Percentiles rank a stretch among this genome's conserved stretches.
Evolutionary conservation across 2,329 filamentous ascomycete genomes (phyloP).

Genomic region (Celoporthe dispersa): DNA sequence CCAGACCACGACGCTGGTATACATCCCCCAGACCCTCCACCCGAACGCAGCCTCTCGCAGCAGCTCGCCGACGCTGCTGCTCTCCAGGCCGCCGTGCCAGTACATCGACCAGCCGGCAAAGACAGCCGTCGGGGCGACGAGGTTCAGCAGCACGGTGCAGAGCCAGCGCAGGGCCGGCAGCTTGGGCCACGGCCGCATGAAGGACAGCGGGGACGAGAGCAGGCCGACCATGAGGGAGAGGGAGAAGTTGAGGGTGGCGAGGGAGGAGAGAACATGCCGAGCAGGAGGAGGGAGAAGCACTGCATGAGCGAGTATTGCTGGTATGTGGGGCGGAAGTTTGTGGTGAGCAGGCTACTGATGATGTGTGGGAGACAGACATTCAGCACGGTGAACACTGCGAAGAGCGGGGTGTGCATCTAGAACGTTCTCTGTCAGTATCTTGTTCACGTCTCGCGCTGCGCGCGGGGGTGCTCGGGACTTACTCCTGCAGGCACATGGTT

Average conservation of each 20-base stretch:
- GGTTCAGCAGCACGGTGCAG: constrained; percentile 57
- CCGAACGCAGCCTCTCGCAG: constrained; percentile 78
- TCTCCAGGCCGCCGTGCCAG: constrained; percentile 33
- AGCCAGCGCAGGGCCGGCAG: constrained; percentile 45
- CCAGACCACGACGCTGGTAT: constrained; percentile 89
- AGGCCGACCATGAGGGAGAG: constrained; percentile 85
- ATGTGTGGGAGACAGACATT: constrained; percentile 62
- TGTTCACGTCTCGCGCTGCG: not conserved
- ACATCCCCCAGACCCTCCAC: constrained; percentile 88
- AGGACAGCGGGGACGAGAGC: constrained; percentile 77
- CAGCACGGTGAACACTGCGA: constrained; percentile 59
- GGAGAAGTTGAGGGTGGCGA: constrained; percentile 95
- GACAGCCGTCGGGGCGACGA: constrained; percentile 66
- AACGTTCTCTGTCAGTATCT: constrained; percentile 5
- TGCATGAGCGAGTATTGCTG: constrained; percentile 82
- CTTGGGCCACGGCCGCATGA: constrained; percentile 58
- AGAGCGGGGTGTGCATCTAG: constrained; percentile 64
- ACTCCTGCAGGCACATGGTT: constrained; percentile 73
- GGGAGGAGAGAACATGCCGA: constrained; percentile 91
- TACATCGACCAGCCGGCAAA: constrained; percentile 51
- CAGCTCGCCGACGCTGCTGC: constrained; percentile 57
- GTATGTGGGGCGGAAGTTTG: constrained; percentile 55
- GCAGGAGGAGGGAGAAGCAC: constrained; percentile 87
- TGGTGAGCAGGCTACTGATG: constrained; percentile 59
- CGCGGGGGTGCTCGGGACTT: constrained; percentile 40